A percentile compares a stretch with the other conserved stretches of the same genome.
Evolutionary conservation across 2,329 filamentous ascomycete species (phyloP).

Genomic region (Myriosclerotinia curreyana): DNA sequence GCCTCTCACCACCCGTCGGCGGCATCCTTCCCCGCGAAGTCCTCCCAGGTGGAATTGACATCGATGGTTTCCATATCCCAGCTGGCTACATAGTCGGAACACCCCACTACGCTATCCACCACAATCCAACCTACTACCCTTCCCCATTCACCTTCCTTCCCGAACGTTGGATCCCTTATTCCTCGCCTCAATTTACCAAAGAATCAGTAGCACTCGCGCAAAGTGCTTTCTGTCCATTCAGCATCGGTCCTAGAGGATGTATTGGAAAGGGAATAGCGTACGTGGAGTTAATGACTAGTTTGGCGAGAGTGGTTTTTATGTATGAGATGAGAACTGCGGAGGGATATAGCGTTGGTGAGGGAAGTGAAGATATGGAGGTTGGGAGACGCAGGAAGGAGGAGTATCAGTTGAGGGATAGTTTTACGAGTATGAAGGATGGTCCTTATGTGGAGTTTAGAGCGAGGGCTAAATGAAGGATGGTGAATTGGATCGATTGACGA

Average conservation of each 20-base stretch:
- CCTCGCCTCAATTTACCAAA: constrained; percentile 24
- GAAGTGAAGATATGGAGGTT: constrained; percentile 48
- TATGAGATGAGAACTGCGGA: constrained; percentile 33
- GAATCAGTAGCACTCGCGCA: constrained; percentile 29
- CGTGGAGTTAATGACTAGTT: constrained; percentile 29
- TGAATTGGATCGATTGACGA: no score
- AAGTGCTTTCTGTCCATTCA: constrained; percentile 33
- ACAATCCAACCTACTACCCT: constrained; percentile 46
- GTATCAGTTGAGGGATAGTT: constrained; percentile 69
- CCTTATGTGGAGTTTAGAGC: constrained; percentile 62
- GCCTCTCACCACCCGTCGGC: constrained; percentile 34
- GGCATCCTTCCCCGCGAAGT: constrained; percentile 33
- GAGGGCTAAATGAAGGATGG: not conserved
- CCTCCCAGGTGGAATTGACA: constrained; percentile 29
- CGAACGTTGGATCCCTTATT: constrained; percentile 45
- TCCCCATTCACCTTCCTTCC: constrained; percentile 44
- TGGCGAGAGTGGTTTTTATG: constrained; percentile 30
- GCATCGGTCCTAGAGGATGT: constrained; percentile 33
- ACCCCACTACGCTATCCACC: constrained; percentile 47
- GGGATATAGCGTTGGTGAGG: constrained; percentile 51
- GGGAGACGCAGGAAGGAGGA: constrained; percentile 56
- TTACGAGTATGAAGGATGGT: constrained; percentile 71
- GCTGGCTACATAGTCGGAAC: constrained; percentile 46
- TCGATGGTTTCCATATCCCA: constrained; percentile 39
- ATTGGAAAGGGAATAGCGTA: constrained; percentile 35